These are phyloP conservation scores for Fusarium sacchari DNA, from an alignment of 2,329 filamentous ascomycete species.

Conservation along the genomic window DNA sequence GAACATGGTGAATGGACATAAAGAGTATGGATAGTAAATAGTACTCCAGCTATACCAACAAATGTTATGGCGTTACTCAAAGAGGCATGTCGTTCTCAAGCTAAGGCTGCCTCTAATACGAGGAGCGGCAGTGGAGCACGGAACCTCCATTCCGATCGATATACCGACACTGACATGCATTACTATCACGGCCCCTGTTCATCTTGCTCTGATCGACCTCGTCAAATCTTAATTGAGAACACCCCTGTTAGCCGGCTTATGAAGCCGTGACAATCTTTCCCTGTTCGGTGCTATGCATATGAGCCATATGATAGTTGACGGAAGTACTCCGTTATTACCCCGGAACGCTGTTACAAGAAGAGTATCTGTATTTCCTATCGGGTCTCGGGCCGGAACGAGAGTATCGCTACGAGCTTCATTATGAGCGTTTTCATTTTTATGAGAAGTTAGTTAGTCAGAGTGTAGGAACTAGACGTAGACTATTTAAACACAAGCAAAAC, in stretches of 20 bases:
- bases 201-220: background rate
- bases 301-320: background rate
- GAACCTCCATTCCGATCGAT: background rate
- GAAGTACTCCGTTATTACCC: background rate
- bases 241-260: background rate
- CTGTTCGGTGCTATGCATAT: background rate
- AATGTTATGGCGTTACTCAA: too few relatives aligned
- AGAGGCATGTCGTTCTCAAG: too few relatives aligned
- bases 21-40: too few relatives aligned
- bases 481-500: background rate
- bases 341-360: background rate
- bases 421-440: background rate
- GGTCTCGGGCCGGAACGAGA: background rate
- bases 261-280: background rate
- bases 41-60: too few relatives aligned
- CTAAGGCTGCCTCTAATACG: too few relatives aligned
- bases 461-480: background rate
- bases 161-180: background rate
- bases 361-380: background rate
- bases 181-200: background rate
- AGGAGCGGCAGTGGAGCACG: background rate
- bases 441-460: background rate
- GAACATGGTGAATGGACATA: too few relatives aligned
- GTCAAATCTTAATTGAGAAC: background rate
- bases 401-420: too few relatives aligned